Evolutionary conservation across 2,329 filamentous ascomycete genomes (phyloP).

Genomic region (Monosporascus sp.): DNA sequence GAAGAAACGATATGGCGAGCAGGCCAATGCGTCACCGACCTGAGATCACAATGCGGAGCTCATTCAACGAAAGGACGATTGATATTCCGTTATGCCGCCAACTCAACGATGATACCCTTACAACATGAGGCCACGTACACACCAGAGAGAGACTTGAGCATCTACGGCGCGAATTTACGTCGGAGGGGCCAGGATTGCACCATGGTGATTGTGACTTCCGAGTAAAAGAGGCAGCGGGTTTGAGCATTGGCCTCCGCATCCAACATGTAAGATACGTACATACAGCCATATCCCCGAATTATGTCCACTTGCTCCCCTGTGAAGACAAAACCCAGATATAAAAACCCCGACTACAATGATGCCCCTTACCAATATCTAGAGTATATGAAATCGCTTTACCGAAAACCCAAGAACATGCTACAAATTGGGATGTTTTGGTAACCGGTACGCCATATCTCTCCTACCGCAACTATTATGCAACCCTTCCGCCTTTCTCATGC

Average conservation of each 20-base stretch:
- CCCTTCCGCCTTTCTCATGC: too few species aligned
- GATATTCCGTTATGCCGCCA: too few species aligned
- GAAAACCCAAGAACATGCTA: slow-evolving; percentile 8
- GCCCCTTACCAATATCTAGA: slow-evolving; percentile 6
- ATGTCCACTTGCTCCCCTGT: not conserved
- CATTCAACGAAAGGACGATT: not conserved
- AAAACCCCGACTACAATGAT: slow-evolving; percentile 9
- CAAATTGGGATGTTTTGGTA: slow-evolving; percentile 1
- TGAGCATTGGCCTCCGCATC: too few species aligned
- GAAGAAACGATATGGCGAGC: slow-evolving; percentile 40
- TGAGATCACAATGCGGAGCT: not conserved
- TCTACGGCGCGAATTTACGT: too few species aligned
- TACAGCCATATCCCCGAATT: not conserved
- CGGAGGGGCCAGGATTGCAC: too few species aligned
- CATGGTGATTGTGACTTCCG: too few species aligned
- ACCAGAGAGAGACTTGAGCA: too few species aligned
- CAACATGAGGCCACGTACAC: too few species aligned
- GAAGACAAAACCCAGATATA: slow-evolving; percentile 1
- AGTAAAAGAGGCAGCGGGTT: too few species aligned
- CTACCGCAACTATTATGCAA: too few species aligned
- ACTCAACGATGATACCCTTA: too few species aligned
- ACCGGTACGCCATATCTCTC: too few species aligned
- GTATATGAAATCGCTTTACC: slow-evolving; percentile 3
- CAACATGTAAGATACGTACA: not conserved
- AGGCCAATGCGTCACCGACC: slow-evolving; percentile 32